phyloP scores from a whole-genome alignment of 208 protist genomes.

The Crithidia bombi region DNA sequence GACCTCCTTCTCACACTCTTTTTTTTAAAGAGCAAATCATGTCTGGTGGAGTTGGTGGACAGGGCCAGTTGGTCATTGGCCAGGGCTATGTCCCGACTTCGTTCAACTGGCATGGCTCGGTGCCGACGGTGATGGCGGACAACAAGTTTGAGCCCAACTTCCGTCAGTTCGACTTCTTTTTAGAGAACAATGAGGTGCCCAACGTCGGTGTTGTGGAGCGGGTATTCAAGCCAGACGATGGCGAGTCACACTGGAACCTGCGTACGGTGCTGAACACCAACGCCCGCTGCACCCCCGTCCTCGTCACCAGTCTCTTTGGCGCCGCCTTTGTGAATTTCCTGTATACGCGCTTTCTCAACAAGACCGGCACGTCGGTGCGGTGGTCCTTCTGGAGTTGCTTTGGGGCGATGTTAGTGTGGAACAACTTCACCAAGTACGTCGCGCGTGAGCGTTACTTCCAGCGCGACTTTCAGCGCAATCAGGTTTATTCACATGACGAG shows the following conservation, averaged over 20 bases:
- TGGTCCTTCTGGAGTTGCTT: constrained; percentile 86
- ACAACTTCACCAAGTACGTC: constrained; percentile 87
- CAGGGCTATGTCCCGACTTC: constrained; percentile 53
- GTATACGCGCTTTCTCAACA: constrained; percentile 80
- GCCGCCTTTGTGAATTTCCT: constrained; percentile 79
- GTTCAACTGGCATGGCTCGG: constrained; percentile 84
- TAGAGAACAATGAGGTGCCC: constrained; percentile 75
- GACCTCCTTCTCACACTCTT: constrained; percentile 1
- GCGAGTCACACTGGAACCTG: constrained; percentile 76
- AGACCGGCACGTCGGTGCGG: constrained; percentile 67
- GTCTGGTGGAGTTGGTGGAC: constrained; percentile 41
- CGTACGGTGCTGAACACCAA: constrained; percentile 70
- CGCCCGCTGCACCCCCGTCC: constrained; percentile 75
- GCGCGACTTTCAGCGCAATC: constrained; percentile 89
- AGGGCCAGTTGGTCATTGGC: constrained; percentile 48
- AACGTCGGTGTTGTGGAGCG: constrained; percentile 67
- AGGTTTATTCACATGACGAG: constrained; percentile 86
- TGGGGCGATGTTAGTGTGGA: constrained; percentile 70
- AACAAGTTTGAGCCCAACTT: constrained; percentile 86
- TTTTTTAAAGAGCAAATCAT: constrained; percentile 30
- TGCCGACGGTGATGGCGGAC: constrained; percentile 71
- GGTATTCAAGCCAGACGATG: constrained; percentile 75
- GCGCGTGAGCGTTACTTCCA: constrained; percentile 87
- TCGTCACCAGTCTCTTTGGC: constrained; percentile 74
- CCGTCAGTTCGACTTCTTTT: constrained; percentile 88